Conservation (phyloP, 1,139 yeast genomes). For the Magnusiomyces ingens region DNA sequence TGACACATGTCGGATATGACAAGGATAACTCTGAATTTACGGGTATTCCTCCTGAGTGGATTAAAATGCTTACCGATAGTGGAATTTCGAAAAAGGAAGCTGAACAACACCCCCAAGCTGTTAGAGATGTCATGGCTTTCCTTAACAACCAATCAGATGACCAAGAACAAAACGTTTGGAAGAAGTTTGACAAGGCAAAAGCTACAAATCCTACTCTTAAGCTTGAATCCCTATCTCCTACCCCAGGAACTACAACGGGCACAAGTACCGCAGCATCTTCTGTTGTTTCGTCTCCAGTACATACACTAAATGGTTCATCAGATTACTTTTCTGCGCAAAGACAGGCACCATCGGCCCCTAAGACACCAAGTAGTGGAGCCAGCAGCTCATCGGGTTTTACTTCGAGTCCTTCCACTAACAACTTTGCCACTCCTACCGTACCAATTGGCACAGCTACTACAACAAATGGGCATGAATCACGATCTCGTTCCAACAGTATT, state of each 20-base stretch:
- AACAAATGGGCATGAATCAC: neutral
- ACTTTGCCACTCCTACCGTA: no score
- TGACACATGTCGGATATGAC: conserved; percentile 90
- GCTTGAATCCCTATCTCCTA: no score
- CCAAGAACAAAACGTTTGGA: conserved; percentile 64
- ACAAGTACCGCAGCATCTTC: no score
- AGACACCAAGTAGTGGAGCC: neutral
- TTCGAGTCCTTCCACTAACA: no score
- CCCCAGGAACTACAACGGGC: no score
- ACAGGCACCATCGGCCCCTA: conserved; percentile 14
- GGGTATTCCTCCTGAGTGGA: conserved; percentile 93
- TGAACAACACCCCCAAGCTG: conserved; percentile 88
- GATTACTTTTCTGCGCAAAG: conserved; percentile 11
- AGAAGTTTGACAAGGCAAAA: conserved; percentile 52
- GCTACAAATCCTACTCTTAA: conserved; percentile 22
- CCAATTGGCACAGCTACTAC: no score
- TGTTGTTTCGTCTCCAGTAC: no score
- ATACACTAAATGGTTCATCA: neutral
- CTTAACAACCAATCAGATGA: conserved; percentile 60
- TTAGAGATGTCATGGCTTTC: conserved; percentile 84
- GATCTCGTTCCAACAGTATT: conserved; percentile 13
- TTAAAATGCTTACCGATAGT: conserved; percentile 67
- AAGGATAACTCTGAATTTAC: conserved; percentile 76
- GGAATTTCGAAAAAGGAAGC: conserved; percentile 85
- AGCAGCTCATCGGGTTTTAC: no score